Evolutionary conservation across 2,329 filamentous ascomycete genomes (phyloP).

Genomic region (Trichophyton verrucosum): DNA sequence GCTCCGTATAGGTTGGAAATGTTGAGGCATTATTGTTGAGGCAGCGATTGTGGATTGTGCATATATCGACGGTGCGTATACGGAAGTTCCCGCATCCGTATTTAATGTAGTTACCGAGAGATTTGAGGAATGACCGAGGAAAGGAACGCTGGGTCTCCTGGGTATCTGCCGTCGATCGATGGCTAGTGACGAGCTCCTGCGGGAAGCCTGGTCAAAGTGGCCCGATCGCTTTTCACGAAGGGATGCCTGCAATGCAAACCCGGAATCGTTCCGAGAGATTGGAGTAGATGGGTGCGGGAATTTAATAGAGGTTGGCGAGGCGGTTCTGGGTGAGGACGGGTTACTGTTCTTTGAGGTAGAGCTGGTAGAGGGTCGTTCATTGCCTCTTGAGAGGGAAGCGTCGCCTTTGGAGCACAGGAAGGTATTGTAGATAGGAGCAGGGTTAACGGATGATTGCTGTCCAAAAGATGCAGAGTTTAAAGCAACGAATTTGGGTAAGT

Average conservation of each 20-base stretch:
- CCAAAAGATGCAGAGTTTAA: slow-evolving; percentile 84
- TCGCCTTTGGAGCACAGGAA: slow-evolving; percentile 68
- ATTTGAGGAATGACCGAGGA: slow-evolving; percentile 48
- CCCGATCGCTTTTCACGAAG: slow-evolving; percentile 88
- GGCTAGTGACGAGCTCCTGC: slow-evolving; percentile 86
- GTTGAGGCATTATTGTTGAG: slow-evolving; percentile 39
- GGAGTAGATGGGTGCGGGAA: slow-evolving; percentile 71
- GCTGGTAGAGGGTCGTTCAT: slow-evolving; percentile 67
- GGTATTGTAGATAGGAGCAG: slow-evolving; percentile 73
- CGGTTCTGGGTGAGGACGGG: slow-evolving; percentile 41
- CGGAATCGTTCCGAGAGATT: slow-evolving; percentile 82
- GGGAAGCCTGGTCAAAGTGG: slow-evolving; percentile 70
- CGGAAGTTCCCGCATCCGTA: slow-evolving; percentile 21
- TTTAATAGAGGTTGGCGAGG: slow-evolving; percentile 64
- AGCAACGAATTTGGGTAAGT: slow-evolving; percentile 72
- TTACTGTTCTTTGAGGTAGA: slow-evolving; percentile 41
- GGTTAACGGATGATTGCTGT: slow-evolving; percentile 42
- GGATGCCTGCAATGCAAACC: slow-evolving; percentile 72
- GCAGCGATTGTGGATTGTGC: slow-evolving; percentile 40
- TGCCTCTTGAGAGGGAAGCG: slow-evolving; percentile 34
- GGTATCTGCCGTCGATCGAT: slow-evolving; percentile 54
- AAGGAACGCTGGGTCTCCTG: slow-evolving; percentile 56
- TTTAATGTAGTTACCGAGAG: slow-evolving; percentile 35
- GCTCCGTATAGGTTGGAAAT: slow-evolving; percentile 17
- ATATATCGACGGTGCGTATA: slow-evolving; percentile 39